Conservation (phyloP, 495 filamentous ascomycete species). For the Xanthoparmelia taractica region DNA sequence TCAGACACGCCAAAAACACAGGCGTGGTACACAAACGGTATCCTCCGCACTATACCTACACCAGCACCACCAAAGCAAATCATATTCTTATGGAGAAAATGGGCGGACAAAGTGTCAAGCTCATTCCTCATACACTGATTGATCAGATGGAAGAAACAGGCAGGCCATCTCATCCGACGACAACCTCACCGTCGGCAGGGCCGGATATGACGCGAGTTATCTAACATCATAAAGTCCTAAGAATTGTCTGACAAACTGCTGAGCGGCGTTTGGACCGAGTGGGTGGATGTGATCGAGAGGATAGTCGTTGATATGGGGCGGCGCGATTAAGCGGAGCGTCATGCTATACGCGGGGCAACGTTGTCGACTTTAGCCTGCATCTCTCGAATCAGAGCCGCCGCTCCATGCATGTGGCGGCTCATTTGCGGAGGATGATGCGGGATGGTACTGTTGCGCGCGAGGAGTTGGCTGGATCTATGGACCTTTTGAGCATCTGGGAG, state of each 20-base stretch:
- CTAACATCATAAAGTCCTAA: too few species aligned
- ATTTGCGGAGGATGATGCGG: not conserved
- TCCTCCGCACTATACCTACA: not conserved
- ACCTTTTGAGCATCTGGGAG: not conserved
- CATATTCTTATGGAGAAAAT: conserved; percentile 6
- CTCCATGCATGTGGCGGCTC: not conserved
- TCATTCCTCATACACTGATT: not conserved
- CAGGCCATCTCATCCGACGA: not conserved
- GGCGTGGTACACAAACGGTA: not conserved
- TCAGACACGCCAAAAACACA: not conserved
- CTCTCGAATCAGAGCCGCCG: not conserved
- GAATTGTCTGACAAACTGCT: not conserved
- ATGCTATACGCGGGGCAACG: not conserved
- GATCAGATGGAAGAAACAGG: conserved; percentile 1
- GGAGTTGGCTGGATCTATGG: not conserved
- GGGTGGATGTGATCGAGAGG: conserved; percentile 4
- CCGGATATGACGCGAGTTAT: too few species aligned
- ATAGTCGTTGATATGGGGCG: not conserved
- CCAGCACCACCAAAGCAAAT: not conserved
- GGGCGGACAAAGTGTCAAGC: conserved; percentile 7
- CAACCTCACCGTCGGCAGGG: not conserved
- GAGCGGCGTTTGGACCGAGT: conserved; percentile 4
- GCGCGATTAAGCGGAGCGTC: not conserved
- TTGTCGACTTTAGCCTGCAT: not conserved
- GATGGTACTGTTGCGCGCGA: not conserved